Evolutionary conservation across 2,329 filamentous ascomycete genomes (phyloP), one percentile per base, ranked within the genome.

Genomic region (Nannizziopsis barbatae): DNA sequence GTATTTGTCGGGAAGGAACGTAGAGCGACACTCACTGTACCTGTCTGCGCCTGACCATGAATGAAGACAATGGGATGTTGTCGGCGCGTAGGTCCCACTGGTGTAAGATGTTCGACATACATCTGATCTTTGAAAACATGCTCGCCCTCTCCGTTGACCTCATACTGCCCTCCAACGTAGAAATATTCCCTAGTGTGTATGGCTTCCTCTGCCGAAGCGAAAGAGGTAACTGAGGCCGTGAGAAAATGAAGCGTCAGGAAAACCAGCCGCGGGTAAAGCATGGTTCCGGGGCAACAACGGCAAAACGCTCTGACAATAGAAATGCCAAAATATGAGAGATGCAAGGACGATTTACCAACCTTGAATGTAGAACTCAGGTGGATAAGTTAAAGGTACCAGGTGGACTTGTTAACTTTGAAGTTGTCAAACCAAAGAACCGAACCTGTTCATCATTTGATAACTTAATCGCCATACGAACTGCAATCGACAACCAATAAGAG

Each of bases 101-200:
- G 58, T n/a, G 18, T 49, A 10, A 60, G 50, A 40, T 57, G 49
- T 45, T 60, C 58, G 22, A 60, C 58, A 37, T 60, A 60, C 49
- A 60, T 59, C 50, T 60, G 58, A 32, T 52, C 50, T 17, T 51
- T 44, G 37, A 54, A 46, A 15, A 52, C 36, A 50, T 67, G 60
- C 3, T 55, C 59, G 14, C 50, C 50, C 4, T 44, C 39, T 33
- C 49, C 51, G 40, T 47, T 50, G 32, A 47, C 33, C 2, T 43
- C 42, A 44, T 58, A 58, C 2, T 47, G 35, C 9, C 57, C 57
- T 30, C 57, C 57, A 11, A 57, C 53, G 42, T 58, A 58, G 47
- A 60, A 56, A 27, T 58, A 57, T 15, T 43, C 45, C 18, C 54
- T 43, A n/a, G 15, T 22, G 43, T 51, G 45, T 7, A 20, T 32